A percentile compares a stretch with the other conserved stretches of the same genome.
Evolutionary conservation across 2,329 filamentous ascomycete species (phyloP).

Genomic region (Calonectria henricotiae): DNA sequence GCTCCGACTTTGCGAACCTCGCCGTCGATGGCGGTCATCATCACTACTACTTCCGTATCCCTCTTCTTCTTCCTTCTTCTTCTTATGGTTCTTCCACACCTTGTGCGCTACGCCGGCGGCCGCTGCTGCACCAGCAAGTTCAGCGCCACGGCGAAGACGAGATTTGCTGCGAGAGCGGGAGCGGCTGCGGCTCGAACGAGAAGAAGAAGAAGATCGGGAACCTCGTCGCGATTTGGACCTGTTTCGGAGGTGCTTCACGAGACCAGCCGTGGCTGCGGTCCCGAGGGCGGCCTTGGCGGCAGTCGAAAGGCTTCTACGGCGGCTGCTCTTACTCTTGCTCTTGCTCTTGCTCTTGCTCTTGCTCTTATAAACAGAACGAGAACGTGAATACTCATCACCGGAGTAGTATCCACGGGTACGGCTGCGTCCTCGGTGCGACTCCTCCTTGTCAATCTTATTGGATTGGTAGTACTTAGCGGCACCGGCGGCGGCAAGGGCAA

Average conservation of each 20-base stretch:
- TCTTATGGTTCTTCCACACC: conserved; percentile 73
- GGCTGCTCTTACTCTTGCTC: conserved; percentile 55
- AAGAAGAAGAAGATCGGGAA: conserved; percentile 32
- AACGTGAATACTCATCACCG: conserved; percentile 61
- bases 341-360: conserved; percentile 8
- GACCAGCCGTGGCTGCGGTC: conserved; percentile 71
- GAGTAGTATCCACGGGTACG: conserved; percentile 65
- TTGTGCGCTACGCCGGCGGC: conserved; percentile 75
- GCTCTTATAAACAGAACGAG: conserved; percentile 57
- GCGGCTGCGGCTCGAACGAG: conserved; percentile 46
- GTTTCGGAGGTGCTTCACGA: conserved; percentile 72
- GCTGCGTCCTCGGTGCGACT: conserved; percentile 71
- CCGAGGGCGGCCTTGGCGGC: conserved; percentile 73
- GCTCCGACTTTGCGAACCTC: conserved; percentile 57
- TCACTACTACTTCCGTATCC: conserved; percentile 54
- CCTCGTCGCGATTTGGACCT: conserved; percentile 64
- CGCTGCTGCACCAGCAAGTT: conserved; percentile 74
- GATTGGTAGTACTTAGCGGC: conserved; percentile 77
- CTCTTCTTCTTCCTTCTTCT: conserved; percentile 69
- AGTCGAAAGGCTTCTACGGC: conserved; percentile 65
- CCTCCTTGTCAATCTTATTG: conserved; percentile 74
- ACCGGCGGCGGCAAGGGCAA: conserved; percentile 76
- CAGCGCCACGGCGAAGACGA: conserved; percentile 69
- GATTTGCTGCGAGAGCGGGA: conserved; percentile 61
- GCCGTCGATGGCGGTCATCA: conserved; percentile 57